These are phyloP conservation scores for Trypanosoma cruzi DNA, from an alignment of 208 protist species.

Conservation along the genomic window DNA sequence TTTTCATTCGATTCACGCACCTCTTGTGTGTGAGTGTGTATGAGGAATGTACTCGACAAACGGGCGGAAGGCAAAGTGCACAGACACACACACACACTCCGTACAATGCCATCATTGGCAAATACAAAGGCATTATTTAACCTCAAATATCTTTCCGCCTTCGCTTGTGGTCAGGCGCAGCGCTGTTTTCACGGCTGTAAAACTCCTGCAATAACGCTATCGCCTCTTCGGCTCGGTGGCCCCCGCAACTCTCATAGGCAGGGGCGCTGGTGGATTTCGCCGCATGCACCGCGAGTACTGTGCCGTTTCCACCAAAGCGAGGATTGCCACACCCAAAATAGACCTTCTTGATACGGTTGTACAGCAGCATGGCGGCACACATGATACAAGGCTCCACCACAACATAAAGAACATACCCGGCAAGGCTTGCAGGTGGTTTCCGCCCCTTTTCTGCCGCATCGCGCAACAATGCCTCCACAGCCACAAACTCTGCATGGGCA, in stretches of 20 bases:
- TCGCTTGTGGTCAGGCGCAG: constrained; percentile 76
- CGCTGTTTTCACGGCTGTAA: constrained; percentile 79
- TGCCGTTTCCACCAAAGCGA: constrained; percentile 96
- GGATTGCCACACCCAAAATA: constrained; percentile 94
- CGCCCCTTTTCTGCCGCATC: neutral
- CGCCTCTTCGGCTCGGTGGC: constrained; percentile 57
- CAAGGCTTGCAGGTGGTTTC: constrained; percentile 31
- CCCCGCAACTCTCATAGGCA: constrained; percentile 71
- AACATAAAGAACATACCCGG: constrained; percentile 90
- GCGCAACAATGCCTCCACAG: constrained; percentile 41
- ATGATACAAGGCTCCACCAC: constrained; percentile 97
- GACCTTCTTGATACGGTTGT: constrained; percentile 73
- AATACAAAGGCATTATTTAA: neutral
- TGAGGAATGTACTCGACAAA: too few species aligned
- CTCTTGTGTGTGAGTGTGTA: neutral
- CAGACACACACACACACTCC: constrained; percentile 1
- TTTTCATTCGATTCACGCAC: neutral
- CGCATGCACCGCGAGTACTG: constrained; percentile 75
- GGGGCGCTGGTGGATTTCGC: neutral
- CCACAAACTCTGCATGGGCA: constrained; percentile 93
- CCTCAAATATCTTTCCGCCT: constrained; percentile 40
- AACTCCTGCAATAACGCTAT: constrained; percentile 79
- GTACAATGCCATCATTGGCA: neutral
- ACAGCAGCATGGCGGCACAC: constrained; percentile 91
- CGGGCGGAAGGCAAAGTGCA: neutral